Evolutionary conservation across 192 early-diverging fungal genomes (phyloP).

Genomic region (Jimgerdemannia flammicorona): DNA sequence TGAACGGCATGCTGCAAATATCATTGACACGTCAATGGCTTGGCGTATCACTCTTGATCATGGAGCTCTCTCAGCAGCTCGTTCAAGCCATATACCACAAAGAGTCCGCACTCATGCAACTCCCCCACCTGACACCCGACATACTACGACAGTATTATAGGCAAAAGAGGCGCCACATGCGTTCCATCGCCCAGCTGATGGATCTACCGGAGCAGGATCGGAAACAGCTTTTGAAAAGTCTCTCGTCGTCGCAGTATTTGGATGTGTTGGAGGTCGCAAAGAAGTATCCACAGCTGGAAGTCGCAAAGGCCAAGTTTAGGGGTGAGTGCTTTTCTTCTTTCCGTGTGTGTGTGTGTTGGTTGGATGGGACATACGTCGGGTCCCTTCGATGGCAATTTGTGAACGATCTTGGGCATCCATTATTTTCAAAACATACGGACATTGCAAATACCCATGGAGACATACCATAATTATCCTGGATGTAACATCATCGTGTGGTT

Average conservation of each 20-base stretch:
- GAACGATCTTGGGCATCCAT: slow-evolving; percentile 1
- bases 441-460: not conserved
- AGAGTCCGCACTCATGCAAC: slow-evolving; percentile 78
- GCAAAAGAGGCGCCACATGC: slow-evolving; percentile 29
- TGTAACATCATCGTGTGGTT: too few species aligned
- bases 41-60: slow-evolving; percentile 55
- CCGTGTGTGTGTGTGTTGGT: too few species aligned
- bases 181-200: slow-evolving; percentile 63
- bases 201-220: slow-evolving; percentile 63
- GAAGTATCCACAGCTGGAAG: slow-evolving; percentile 71
- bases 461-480: not conserved
- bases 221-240: slow-evolving; percentile 46
- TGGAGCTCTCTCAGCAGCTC: slow-evolving; percentile 87
- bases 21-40: slow-evolving; percentile 86
- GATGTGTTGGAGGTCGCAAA: slow-evolving; percentile 72
- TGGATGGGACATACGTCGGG: too few species aligned
- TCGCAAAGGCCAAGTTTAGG: slow-evolving; percentile 71
- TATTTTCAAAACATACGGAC: slow-evolving; percentile 43
- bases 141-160: too few species aligned
- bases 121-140: slow-evolving; percentile 75
- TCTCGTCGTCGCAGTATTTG: slow-evolving; percentile 61
- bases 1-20: slow-evolving; percentile 88
- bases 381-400: too few species aligned
- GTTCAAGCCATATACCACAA: slow-evolving; percentile 82
- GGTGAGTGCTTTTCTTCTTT: too few species aligned